Evolutionary conservation across 2,329 filamentous ascomycete genomes (phyloP).

Genomic region (Byssothecium circinans): DNA sequence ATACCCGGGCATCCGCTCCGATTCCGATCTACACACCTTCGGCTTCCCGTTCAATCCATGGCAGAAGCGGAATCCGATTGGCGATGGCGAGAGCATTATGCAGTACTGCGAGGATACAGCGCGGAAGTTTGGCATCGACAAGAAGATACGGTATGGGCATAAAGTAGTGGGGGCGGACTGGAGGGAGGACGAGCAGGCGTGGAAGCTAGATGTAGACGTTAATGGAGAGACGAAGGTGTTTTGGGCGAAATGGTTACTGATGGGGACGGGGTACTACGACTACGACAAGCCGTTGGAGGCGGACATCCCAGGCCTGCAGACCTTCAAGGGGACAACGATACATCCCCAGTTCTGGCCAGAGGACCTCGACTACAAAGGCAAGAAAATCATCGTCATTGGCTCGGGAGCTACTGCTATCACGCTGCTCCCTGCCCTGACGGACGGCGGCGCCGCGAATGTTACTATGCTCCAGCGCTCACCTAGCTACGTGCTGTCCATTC

Average conservation of each 20-base stretch:
- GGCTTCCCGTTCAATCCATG: conserved; percentile 72
- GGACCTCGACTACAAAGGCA: conserved; percentile 64
- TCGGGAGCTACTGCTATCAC: conserved; percentile 80
- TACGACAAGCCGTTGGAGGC: conserved; percentile 65
- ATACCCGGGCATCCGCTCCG: conserved; percentile 68
- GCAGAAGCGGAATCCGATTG: conserved; percentile 54
- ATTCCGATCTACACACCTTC: conserved; percentile 54
- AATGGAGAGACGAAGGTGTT: conserved; percentile 41
- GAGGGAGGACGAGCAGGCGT: conserved; percentile 53
- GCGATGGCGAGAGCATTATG: conserved; percentile 48
- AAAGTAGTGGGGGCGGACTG: conserved; percentile 47
- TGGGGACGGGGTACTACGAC: conserved; percentile 72
- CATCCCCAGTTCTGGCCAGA: conserved; percentile 80
- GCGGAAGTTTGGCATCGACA: conserved; percentile 48
- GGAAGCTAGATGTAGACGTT: conserved; percentile 46
- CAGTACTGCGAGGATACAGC: conserved; percentile 50
- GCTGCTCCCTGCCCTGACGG: conserved; percentile 68
- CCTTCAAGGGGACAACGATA: conserved; percentile 64
- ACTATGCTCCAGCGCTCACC: conserved; percentile 84
- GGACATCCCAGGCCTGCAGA: conserved; percentile 66
- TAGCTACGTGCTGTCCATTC: conserved; percentile 59
- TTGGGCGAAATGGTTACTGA: conserved; percentile 56
- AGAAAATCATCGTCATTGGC: conserved; percentile 72
- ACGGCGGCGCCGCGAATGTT: conserved; percentile 63
- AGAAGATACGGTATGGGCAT: conserved; percentile 49